A percentile compares a stretch with the other conserved stretches of the same genome.
Conservation (phyloP, 2,329 filamentous ascomycete species). For the Microdochium bolleyi region DNA sequence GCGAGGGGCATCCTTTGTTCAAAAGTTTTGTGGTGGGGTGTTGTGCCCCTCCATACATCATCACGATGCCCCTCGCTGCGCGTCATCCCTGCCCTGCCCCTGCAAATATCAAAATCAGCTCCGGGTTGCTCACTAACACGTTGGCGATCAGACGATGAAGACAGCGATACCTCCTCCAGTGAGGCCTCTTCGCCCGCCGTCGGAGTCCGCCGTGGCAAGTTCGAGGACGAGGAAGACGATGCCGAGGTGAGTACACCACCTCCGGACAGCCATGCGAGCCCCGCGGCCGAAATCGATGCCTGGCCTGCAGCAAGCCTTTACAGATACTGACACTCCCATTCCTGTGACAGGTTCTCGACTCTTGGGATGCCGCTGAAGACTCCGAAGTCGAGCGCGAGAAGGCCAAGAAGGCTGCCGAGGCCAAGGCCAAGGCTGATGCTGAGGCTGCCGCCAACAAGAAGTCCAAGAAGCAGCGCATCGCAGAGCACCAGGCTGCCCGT, state of each 20-base stretch:
- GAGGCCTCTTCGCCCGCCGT: constrained; percentile 23
- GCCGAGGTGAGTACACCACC: constrained; percentile 54
- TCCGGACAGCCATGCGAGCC: not conserved
- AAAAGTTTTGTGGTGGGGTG: not conserved
- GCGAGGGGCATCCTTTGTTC: not conserved
- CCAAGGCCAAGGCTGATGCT: constrained; percentile 82
- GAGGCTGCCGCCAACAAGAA: constrained; percentile 89
- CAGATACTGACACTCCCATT: constrained; percentile 2
- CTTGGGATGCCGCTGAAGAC: constrained; percentile 95
- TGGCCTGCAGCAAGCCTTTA: constrained; percentile 3
- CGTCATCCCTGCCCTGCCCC: not conserved
- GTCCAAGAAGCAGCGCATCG: constrained; percentile 76
- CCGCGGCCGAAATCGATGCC: not conserved
- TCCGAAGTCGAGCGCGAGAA: constrained; percentile 96
- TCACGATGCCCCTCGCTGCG: not conserved
- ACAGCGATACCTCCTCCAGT: constrained; percentile 24
- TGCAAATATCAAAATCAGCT: not conserved
- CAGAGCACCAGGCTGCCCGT: constrained; percentile 63
- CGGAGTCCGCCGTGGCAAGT: constrained; percentile 51
- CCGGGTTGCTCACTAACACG: constrained; percentile 11
- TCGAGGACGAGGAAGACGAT: constrained; percentile 87
- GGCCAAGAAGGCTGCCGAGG: constrained; percentile 75
- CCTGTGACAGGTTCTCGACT: constrained; percentile 71
- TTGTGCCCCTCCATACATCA: not conserved
- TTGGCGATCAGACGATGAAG: constrained; percentile 24